Evolutionary conservation across 2,329 filamentous ascomycete genomes (phyloP).

Genomic region (Colletotrichum australisinense): DNA sequence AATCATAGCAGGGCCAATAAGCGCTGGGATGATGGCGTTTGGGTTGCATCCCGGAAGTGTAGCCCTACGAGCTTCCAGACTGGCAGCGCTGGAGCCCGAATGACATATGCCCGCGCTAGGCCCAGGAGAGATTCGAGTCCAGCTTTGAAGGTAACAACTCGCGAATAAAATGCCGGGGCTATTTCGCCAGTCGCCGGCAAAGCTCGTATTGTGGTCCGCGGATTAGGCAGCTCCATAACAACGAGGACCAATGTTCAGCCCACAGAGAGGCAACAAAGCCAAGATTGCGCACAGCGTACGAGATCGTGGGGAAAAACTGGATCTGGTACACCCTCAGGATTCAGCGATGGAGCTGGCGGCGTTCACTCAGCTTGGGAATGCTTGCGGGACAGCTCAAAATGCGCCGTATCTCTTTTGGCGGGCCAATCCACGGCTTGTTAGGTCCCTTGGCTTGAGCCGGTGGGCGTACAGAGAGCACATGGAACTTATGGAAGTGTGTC

Average conservation of each 20-base stretch:
- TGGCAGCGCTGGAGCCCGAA: neutral
- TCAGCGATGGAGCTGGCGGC: neutral
- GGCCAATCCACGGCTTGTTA: neutral
- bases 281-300: neutral
- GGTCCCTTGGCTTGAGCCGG: neutral
- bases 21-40: neutral
- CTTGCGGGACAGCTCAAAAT: neutral
- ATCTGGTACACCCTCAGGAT: neutral
- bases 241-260: neutral
- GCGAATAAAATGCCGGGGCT: neutral
- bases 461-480: neutral
- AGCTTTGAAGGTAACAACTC: neutral
- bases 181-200: neutral
- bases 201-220: conserved; percentile 3
- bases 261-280: neutral
- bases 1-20: neutral
- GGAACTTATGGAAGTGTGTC: neutral
- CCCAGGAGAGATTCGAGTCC: neutral
- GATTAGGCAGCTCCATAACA: neutral
- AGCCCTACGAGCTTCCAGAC: neutral
- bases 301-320: neutral
- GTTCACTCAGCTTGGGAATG: neutral
- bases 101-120: neutral
- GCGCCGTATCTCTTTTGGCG: neutral
- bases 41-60: neutral